A percentile compares a stretch with the other conserved stretches of the same genome.
Conservation (phyloP, 1,139 yeast genomes). For the Blastobotrys apis region DNA sequence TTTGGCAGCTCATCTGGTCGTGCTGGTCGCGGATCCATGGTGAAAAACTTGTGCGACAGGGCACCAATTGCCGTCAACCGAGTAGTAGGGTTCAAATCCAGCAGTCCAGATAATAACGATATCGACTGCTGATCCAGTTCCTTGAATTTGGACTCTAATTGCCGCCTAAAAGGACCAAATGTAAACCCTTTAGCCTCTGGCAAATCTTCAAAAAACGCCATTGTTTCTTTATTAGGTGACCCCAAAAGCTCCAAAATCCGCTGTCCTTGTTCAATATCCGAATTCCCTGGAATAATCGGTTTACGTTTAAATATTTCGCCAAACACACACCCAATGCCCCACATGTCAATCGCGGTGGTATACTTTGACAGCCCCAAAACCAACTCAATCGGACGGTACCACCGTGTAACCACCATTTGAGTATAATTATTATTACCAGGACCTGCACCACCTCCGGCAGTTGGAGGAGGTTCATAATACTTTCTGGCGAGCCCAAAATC, state of each 20-base stretch:
- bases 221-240: conserved; percentile 58
- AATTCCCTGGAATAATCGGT: conserved; percentile 81
- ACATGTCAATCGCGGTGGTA: conserved; percentile 87
- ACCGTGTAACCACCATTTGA: conserved; percentile 87
- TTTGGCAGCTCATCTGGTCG: conserved; percentile 49
- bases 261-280: conserved; percentile 90
- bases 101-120: conserved; percentile 31
- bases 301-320: conserved; percentile 79
- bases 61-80: conserved; percentile 81
- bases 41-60: conserved; percentile 63
- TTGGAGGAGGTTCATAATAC: conserved; percentile 68
- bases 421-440: conserved; percentile 63
- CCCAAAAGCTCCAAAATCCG: conserved; percentile 78
- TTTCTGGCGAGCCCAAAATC: conserved; percentile 90
- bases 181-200: conserved; percentile 34
- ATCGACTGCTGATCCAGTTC: conserved; percentile 34
- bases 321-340: conserved; percentile 98
- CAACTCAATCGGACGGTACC: conserved; percentile 95
- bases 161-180: conserved; percentile 46
- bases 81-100: conserved; percentile 56
- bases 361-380: conserved; percentile 72
- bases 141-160: conserved; percentile 49
- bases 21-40: conserved; percentile 59
- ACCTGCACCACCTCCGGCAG: conserved; percentile 55
- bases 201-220: conserved; percentile 61